Conservation (phyloP, 2,329 filamentous ascomycete genomes). For the Colletotrichum camelliae region DNA sequence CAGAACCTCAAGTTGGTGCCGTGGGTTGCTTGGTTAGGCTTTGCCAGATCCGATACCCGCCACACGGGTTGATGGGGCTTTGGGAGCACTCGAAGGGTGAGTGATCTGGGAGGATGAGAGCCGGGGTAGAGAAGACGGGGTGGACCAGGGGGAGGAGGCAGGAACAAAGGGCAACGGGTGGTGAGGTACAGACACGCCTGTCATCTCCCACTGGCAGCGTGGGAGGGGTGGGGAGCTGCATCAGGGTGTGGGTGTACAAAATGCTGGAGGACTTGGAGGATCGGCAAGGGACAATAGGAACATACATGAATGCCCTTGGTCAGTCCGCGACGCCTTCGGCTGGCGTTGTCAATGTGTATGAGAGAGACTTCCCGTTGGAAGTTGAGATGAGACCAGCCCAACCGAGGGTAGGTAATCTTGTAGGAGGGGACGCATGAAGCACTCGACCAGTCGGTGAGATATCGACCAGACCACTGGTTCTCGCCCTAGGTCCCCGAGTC, state of each 20-base stretch:
- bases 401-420: not conserved
- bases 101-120: not conserved
- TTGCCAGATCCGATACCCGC: not conserved
- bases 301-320: not conserved
- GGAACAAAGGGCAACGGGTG: not conserved
- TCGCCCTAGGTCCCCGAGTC: not conserved
- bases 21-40: not conserved
- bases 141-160: not conserved
- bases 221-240: not conserved
- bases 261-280: not conserved
- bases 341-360: not conserved
- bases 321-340: not conserved
- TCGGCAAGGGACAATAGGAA: constrained; percentile 4
- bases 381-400: not conserved
- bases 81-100: not conserved
- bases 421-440: not conserved
- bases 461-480: not conserved
- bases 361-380: not conserved
- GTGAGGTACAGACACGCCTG: not conserved
- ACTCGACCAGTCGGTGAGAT: not conserved
- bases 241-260: not conserved
- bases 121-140: not conserved
- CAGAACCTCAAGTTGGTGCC: not conserved
- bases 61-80: not conserved
- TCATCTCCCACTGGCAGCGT: not conserved